Evolutionary conservation across 805 yeast genomes (phyloP), one percentile per base, ranked within the genome.

Genomic region (Yarrowia sp.): DNA sequence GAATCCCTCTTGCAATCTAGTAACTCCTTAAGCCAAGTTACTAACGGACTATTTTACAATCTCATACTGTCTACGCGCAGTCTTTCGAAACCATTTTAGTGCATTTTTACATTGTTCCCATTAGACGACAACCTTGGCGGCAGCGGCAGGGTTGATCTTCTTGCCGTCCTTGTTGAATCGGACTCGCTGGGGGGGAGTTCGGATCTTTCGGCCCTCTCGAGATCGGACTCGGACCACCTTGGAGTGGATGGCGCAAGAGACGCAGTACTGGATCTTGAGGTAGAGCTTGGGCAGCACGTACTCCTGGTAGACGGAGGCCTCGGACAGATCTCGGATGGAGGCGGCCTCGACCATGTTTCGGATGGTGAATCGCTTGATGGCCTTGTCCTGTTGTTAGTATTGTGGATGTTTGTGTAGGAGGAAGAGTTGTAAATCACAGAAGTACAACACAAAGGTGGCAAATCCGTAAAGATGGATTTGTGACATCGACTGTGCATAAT

Each of bases 291-390:
- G 99, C 76, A 94, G 84, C 77, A 97, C 98, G 85, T 94, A 94
- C 86, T 94, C 99, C 76, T 89, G 84, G 88, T 94, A 94, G 76
- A 94, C 98, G 66, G 97, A 92, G 75, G 99, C 99, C 84, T 94
- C 99, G 74, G 97, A 89, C 81, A 94, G 85, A 83, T 94, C 99
- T 87, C 99, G 92, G 78, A 94, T 96, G 76, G 99, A 80, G 80
- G 99, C 99, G 74, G 97, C 94, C 86, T 94, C 99, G 75, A 94
- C 99, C 93, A 94, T 94, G 96, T 94, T 94, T 86, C 97, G 90
- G 89, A 94, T 87, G 81, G 97, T 91, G 86, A 94, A 96, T 85
- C 99, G 90, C 94, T 94, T 94, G 90, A 94, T 94, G 81, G 99
- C 98, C 88, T 94, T 94, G 81, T 94, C 99, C 89, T 94, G 94